These are phyloP conservation scores for Lichtheimia ornata DNA, from an alignment of 371 early-diverging fungal genomes.

Conservation along the genomic window DNA sequence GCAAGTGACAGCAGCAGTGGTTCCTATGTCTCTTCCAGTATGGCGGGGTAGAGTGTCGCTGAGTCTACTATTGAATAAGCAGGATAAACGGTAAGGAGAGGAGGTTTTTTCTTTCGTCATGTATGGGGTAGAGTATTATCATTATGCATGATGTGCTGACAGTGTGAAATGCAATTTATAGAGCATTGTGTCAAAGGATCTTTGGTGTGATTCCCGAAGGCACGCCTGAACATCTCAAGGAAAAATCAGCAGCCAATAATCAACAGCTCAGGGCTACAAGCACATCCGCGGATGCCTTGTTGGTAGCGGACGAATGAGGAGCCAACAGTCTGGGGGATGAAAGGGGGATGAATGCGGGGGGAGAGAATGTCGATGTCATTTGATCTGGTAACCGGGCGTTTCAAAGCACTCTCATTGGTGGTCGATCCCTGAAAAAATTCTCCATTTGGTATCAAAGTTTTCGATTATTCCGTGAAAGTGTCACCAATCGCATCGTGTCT, in stretches of 20 bases:
- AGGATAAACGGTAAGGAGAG: constrained; percentile 55
- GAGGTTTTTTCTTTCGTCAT: not conserved
- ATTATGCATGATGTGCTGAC: constrained; percentile 1
- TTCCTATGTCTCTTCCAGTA: constrained; percentile 63
- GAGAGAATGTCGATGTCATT: no score
- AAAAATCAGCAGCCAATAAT: constrained; percentile 19
- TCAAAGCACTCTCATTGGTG: constrained; percentile 2
- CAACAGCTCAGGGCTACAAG: constrained; percentile 5
- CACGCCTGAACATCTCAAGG: constrained; percentile 43
- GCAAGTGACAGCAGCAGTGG: constrained; percentile 11
- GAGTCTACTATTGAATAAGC: constrained; percentile 75
- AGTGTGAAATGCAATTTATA: not conserved
- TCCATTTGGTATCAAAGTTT: constrained; percentile 24
- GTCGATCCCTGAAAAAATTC: constrained; percentile 18
- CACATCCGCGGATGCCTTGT: not conserved
- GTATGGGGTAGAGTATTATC: not conserved
- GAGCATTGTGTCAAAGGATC: constrained; percentile 46
- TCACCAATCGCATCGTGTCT: constrained; percentile 8
- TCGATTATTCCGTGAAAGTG: constrained; percentile 16
- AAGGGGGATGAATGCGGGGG: constrained; percentile 1
- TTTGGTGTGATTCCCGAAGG: constrained; percentile 44
- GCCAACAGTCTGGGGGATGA: not conserved
- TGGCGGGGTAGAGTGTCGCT: constrained; percentile 75
- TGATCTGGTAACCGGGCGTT: no score
- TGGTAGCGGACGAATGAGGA: not conserved